Evolutionary conservation across 108 stramenopile genomes (phyloP), one percentile per base, ranked within the genome.

Genomic region (Cyclostephanos invisitatus): DNA sequence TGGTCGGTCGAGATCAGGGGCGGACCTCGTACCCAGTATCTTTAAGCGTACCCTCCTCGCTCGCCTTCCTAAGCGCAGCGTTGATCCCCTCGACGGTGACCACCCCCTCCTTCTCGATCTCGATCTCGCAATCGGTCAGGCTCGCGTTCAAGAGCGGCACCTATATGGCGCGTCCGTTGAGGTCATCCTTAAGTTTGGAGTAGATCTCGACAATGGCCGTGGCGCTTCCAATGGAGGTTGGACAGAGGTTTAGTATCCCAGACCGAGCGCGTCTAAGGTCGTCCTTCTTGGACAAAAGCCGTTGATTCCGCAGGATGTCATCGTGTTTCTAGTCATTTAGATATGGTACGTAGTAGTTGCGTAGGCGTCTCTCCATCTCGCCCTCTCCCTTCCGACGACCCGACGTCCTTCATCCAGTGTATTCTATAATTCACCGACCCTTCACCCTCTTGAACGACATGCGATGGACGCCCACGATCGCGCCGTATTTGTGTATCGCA

Each of bases 161-260:
- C 21, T 96, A 89, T 22, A 98, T 86, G 18, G 97, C 97, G 28
- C 94, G 72, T 28, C 97, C 97, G 73, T 96, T 96, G 7, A 98
- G 82, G 76, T 96, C 96, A 4, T 94, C 97, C 78, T 96, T 93
- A 70, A 98, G 89, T 64, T 96, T 90, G 18, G 97, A 95, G 70
- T 96, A 96, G 61, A 97, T 96, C 72, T 96, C 95, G 25, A 92
- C 82, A 70, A 98, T 96, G 44, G 97, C 96, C 12, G 95, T 96
- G 55, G 97, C 97, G 40, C 86, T 84, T 0, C 97, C 97, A 7
- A 96, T 98, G 44, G 90, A 89, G 24, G 97, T 96, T 12, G 97
- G 97, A 61, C 86, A 88, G 2, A 98, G 82, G 68, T 98, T 98
- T 54, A 90, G 75, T 92, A 96, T 96, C 32, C 93, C 97, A 37